phyloP scores from a whole-genome alignment of 306 rosid species.

The Vigna angularis region DNA sequence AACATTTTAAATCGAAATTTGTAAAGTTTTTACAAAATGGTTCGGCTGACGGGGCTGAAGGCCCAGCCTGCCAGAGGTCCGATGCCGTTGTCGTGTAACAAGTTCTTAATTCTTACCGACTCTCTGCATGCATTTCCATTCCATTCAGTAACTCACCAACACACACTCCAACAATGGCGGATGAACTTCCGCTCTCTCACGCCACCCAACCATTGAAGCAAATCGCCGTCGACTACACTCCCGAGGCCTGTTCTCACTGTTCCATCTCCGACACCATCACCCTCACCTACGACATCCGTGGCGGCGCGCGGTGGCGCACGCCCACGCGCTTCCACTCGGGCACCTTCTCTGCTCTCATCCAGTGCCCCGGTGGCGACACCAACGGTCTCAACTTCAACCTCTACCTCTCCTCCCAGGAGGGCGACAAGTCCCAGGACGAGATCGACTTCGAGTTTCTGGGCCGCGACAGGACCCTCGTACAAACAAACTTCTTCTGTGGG shows the following conservation, averaged over 20 bases:
- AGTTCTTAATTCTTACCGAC: too few relatives aligned
- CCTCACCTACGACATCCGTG: slow-evolving; percentile 72
- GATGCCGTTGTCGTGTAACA: too few relatives aligned
- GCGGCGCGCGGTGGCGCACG: slow-evolving; percentile 72
- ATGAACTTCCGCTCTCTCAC: slow-evolving; percentile 39
- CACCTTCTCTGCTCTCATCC: slow-evolving; percentile 60
- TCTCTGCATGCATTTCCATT: too few relatives aligned
- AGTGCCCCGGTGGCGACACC: slow-evolving; percentile 59
- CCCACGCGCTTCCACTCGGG: slow-evolving; percentile 59
- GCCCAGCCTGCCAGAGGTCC: too few relatives aligned
- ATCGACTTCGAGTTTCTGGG: slow-evolving; percentile 77
- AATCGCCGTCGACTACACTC: slow-evolving; percentile 67
- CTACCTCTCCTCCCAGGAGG: slow-evolving; percentile 70
- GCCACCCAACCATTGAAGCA: slow-evolving; percentile 58
- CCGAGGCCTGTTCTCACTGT: slow-evolving; percentile 67
- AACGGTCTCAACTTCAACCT: slow-evolving; percentile 72
- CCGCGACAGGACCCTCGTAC: slow-evolving; percentile 53
- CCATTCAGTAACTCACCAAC: background rate
- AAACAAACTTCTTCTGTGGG: slow-evolving; percentile 50
- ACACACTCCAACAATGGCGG: background rate
- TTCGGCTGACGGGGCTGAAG: too few relatives aligned
- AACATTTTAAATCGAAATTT: too few relatives aligned
- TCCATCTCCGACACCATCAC: slow-evolving; percentile 58
- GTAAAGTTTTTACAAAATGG: too few relatives aligned
- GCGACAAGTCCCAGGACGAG: slow-evolving; percentile 74